Evolutionary conservation across 169 alveolate genomes (phyloP).

Genomic region (Plasmodium vivax): DNA sequence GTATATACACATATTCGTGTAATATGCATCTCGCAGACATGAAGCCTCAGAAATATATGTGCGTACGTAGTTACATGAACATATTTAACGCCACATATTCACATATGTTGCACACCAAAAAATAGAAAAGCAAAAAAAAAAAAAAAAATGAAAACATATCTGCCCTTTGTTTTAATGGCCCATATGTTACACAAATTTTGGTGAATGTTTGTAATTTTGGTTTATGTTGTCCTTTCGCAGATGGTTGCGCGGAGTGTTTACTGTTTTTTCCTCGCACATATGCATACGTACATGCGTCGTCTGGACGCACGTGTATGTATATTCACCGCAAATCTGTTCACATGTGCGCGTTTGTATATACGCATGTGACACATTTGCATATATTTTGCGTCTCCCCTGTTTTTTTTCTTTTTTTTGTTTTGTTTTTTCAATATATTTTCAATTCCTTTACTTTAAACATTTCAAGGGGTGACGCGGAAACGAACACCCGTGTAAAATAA

Average conservation of each 20-base stretch:
- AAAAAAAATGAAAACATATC: conserved; percentile 21
- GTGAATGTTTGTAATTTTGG: not conserved
- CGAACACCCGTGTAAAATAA: not conserved
- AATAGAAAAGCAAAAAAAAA: conserved; percentile 5
- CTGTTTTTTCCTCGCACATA: not conserved
- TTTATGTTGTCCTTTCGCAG: conserved; percentile 43
- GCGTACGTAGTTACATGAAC: not conserved
- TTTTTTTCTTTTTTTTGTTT: not conserved
- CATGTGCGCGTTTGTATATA: conserved; percentile 6
- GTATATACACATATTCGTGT: conserved; percentile 3
- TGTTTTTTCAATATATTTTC: conserved; percentile 18
- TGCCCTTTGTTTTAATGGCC: conserved; percentile 6
- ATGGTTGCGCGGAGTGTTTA: conserved; percentile 22
- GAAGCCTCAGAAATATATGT: conserved; percentile 12
- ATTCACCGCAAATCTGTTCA: not conserved
- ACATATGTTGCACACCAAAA: conserved; percentile 14
- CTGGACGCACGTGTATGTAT: not conserved
- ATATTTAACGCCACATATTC: not conserved
- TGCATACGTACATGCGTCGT: not conserved
- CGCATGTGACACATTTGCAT: not conserved
- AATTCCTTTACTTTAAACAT: conserved; percentile 28
- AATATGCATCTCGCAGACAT: conserved; percentile 42
- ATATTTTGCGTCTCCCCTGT: not conserved
- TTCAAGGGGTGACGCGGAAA: conserved; percentile 12
- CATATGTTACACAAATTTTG: conserved; percentile 1